These are phyloP conservation scores for Diversispora eburnea DNA, from an alignment of 192 early-diverging fungal genomes.

Conservation along the genomic window DNA sequence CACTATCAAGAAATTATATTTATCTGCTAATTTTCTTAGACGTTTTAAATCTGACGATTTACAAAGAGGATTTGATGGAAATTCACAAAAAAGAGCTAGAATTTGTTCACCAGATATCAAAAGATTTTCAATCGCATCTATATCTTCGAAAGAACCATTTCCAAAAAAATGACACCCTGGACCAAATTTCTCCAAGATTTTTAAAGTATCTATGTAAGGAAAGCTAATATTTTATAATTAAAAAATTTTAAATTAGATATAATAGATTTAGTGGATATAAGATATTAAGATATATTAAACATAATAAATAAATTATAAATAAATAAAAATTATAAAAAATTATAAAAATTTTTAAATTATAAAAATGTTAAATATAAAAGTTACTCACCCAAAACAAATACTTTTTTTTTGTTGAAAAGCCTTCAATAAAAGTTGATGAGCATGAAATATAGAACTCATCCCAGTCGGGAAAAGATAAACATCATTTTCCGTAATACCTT, in stretches of 20 bases:
- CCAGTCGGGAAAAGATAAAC: conserved; percentile 87
- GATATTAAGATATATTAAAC: too few relatives aligned
- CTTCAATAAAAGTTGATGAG: conserved; percentile 62
- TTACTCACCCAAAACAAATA: conserved; percentile 82
- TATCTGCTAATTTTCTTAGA: conserved; percentile 70
- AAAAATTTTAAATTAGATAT: not conserved
- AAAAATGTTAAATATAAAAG: not conserved
- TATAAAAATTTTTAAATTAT: too few relatives aligned
- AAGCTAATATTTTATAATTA: conserved; percentile 51
- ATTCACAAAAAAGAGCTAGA: conserved; percentile 85
- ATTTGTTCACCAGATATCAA: conserved; percentile 64
- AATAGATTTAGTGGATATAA: not conserved
- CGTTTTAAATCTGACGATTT: conserved; percentile 76
- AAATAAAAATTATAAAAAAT: too few relatives aligned
- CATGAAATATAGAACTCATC: conserved; percentile 91
- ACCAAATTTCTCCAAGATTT: conserved; percentile 94
- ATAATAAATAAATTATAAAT: too few relatives aligned
- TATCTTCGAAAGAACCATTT: conserved; percentile 71
- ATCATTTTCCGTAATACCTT: conserved; percentile 65
- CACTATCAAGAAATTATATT: conserved; percentile 73
- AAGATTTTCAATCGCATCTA: conserved; percentile 66
- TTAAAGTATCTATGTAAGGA: conserved; percentile 94
- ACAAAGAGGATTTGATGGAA: conserved; percentile 90
- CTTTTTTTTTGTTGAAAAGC: conserved; percentile 58
- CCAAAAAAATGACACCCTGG: conserved; percentile 85